These are phyloP conservation scores for Hygrophoropsis aurantiaca DNA, from an alignment of 768 basidiomycete genomes.

Conservation along the genomic window DNA sequence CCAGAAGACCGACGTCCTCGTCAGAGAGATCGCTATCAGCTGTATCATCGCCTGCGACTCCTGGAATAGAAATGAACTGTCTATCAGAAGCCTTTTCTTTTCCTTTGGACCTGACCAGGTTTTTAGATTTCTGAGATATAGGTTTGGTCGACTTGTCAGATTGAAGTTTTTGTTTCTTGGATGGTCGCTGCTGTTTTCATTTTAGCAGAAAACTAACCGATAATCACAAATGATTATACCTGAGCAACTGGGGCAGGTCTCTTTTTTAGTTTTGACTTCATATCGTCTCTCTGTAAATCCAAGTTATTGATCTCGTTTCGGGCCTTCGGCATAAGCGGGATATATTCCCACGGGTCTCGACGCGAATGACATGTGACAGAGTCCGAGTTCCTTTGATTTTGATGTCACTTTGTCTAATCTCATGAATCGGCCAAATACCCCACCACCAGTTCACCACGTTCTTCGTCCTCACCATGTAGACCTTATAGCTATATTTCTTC, in stretches of 20 bases:
- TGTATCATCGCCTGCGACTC: constrained; percentile 5
- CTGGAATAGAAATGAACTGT: constrained; percentile 62
- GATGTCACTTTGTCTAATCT: background rate
- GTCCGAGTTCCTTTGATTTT: too few relatives aligned
- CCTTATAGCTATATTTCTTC: constrained; percentile 60
- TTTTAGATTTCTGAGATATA: constrained; percentile 14
- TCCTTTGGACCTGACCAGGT: constrained; percentile 40
- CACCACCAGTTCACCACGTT: constrained; percentile 64
- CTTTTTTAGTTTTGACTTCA: constrained; percentile 33
- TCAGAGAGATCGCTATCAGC: constrained; percentile 56
- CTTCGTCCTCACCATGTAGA: constrained; percentile 78
- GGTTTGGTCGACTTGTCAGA: constrained; percentile 21
- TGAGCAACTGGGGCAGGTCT: constrained; percentile 29
- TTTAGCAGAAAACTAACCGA: constrained; percentile 1
- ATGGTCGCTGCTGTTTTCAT: constrained; percentile 31
- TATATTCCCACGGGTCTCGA: too few relatives aligned
- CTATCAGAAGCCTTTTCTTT: constrained; percentile 65
- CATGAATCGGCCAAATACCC: constrained; percentile 41
- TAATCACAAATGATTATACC: constrained; percentile 18
- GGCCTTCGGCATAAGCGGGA: too few relatives aligned
- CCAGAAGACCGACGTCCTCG: constrained; percentile 64
- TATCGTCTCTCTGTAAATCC: constrained; percentile 5
- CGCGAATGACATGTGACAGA: too few relatives aligned
- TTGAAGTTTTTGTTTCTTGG: constrained; percentile 63
- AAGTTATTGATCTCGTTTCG: too few relatives aligned